Evolutionary conservation across 768 basidiomycete species (phyloP), one percentile per base, ranked within the genome.

Genomic region (Kwoniella europaea): DNA sequence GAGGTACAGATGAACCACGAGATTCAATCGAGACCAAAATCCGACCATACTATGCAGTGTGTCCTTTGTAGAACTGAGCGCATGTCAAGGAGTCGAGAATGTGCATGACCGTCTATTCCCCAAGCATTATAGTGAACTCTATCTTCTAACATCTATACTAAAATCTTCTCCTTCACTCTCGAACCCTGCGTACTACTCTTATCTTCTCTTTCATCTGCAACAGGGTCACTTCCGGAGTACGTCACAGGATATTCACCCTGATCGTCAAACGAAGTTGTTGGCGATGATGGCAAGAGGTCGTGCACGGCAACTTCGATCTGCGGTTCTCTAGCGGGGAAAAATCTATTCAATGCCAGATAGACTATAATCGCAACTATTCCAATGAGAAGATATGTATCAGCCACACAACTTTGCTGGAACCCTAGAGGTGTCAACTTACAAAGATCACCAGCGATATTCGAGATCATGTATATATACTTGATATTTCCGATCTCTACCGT

Each of bases 241-340:
- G 44, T 35, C 15, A 53, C 56, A 22, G 67, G 63, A 57, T 68
- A 64, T 24, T 61, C 6, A 55, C 53, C 66, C 24, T 67, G 61
- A 42, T 68, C 67, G 20, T 46, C 44, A n/a, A 29, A 61, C 44
- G 67, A 61, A 10, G 4, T 27, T 10, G 52, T 54, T 58, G 63
- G 65, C 9, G 65, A 58, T 3, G 46, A 35, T 18, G 56, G 16
- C 5, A 41, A 46, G 24, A 77, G 65, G 41, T 77, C 76, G 58
- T 77, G 76, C 4, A 77, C 70, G 2, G 76, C 67, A 15, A 71
- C 74, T 12, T 71, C 76, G 55, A 75, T 62, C 15, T 71, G 72
- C 13, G 69, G 58, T 35, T 73, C 72, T 63, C 65, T 67, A 12
- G 76, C 72, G 2, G 76, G 76, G 69, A 74, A 77, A 72, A 75